These are phyloP conservation scores for Phialophora expanda DNA, from an alignment of 2,329 filamentous ascomycete genomes.

Conservation along the genomic window DNA sequence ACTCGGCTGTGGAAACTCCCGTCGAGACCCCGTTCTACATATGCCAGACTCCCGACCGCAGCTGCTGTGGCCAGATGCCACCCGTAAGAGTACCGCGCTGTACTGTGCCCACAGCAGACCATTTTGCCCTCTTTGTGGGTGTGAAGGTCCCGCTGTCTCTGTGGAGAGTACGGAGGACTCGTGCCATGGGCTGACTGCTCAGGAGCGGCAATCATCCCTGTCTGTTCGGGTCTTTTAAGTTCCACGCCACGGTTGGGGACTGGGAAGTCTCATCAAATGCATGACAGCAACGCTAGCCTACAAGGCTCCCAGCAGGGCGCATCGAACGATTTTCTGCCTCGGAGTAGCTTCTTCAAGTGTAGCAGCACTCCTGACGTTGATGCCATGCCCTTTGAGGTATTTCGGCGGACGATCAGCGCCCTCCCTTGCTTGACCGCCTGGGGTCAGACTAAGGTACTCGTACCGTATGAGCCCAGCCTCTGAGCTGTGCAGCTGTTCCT, in stretches of 20 bases:
- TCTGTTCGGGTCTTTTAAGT: neutral
- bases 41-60: too few species aligned
- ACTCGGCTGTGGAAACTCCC: neutral
- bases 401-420: neutral
- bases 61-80: too few species aligned
- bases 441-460: too few species aligned
- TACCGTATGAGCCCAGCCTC: too few species aligned
- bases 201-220: neutral
- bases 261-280: neutral
- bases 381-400: neutral
- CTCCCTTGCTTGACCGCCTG: neutral
- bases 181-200: neutral
- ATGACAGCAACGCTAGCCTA: neutral
- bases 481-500: neutral
- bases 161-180: neutral
- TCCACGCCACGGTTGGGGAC: neutral
- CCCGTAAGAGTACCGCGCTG: neutral
- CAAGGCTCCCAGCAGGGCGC: neutral
- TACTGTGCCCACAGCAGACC: neutral
- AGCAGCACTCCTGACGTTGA: neutral
- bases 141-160: neutral
- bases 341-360: slow-evolving; percentile 11
- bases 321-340: neutral
- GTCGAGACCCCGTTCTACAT: too few species aligned
- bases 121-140: neutral